Evolutionary conservation across 75 land plant species (phyloP), one percentile per base, ranked within the genome.

Genomic region (Picea sitchensis): DNA sequence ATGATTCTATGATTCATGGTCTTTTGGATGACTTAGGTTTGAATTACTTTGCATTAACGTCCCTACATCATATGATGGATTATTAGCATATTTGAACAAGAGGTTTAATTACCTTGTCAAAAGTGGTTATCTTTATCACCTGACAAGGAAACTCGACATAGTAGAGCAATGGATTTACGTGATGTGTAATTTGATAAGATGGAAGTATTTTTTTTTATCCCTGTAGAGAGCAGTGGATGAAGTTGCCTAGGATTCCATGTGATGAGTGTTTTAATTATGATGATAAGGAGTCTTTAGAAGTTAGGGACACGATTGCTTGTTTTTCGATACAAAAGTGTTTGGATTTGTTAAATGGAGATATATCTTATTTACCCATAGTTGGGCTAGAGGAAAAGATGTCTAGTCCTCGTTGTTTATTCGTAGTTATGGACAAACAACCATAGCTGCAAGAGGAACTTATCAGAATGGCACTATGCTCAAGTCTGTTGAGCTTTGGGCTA

Each of bases 211-310:
- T 86, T 2, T 91, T 84, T 79, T 87, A 91, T 86, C 86, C 92
- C n/a, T 38, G 51, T 13, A 79, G 80, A 32, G 41, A 65, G 73
- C 78, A 74, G 17, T 90, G 92, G 92, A 88, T 83, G 90, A 78
- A 76, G 65, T 59, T 90, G 21, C 91, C 83, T 20, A 59, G 80
- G 75, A 87, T 89, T 47, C 91, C 89, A 11, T 87, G 86, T 68
- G 89, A 88, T 59, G 87, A 85, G 9, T 88, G 90, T 61, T 90
- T 88, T 56, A 79, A 59, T 51, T 65, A 15, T 69, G 85, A 85
- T 38, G 92, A 90, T 67, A 89, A 89, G 82, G 92, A 90, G 76
- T 90, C 90, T 31, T 78, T 90, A 17, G 91, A 87, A 34, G 92
- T 90, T 6, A 26, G 92, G 92, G 65, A 85, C 85, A 11, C 78